Evolutionary conservation across 768 basidiomycete genomes (phyloP).

Genomic region (Leucocoprinus leucothites): DNA sequence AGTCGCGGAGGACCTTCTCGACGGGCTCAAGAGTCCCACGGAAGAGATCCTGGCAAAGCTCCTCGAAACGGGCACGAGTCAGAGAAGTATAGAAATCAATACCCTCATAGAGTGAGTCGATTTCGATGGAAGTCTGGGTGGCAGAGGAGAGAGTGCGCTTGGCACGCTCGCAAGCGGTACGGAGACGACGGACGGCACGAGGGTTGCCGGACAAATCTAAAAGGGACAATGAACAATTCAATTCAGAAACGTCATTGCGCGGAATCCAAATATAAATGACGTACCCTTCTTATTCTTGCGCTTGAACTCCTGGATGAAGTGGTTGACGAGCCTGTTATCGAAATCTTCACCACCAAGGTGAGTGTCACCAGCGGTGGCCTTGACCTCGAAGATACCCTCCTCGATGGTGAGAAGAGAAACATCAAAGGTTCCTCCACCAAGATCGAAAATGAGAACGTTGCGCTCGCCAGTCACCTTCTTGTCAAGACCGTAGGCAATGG

Average conservation of each 20-base stretch:
- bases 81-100: conserved; percentile 98
- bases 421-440: conserved; percentile 98
- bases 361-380: conserved; percentile 97
- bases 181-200: conserved; percentile 94
- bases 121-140: conserved; percentile 95
- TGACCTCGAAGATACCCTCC: conserved; percentile 97
- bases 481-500: conserved; percentile 98
- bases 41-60: conserved; percentile 95
- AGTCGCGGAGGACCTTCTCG: conserved; percentile 96
- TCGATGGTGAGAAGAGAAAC: conserved; percentile 95
- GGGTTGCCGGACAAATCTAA: conserved; percentile 85
- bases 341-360: conserved; percentile 99
- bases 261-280: conserved; percentile 17
- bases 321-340: conserved; percentile 95
- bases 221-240: neutral
- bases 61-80: conserved; percentile 97
- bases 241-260: conserved; percentile 10
- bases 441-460: conserved; percentile 97
- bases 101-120: conserved; percentile 96
- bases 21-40: conserved; percentile 91
- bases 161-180: conserved; percentile 97
- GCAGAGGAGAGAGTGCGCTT: conserved; percentile 98
- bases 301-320: conserved; percentile 97
- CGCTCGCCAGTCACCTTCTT: conserved; percentile 88
- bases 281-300: conserved; percentile 93